A percentile compares a stretch with the other conserved stretches of the same genome.
Conservation (phyloP, 2,329 filamentous ascomycete genomes). For the Xylogone sp. region DNA sequence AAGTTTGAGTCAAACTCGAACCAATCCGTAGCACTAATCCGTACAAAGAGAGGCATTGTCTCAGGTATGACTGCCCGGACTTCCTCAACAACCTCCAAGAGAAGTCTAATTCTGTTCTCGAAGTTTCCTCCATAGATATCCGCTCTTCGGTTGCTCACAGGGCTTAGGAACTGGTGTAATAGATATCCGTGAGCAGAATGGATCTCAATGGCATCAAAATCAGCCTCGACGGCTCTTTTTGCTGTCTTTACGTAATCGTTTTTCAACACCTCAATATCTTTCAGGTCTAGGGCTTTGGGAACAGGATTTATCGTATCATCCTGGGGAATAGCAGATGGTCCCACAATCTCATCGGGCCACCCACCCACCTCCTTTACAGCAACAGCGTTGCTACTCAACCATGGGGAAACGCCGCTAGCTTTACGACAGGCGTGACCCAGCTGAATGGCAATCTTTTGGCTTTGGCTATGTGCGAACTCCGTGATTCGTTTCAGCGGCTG, state of each 20-base stretch:
- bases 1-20: conserved; percentile 56
- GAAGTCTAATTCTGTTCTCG: conserved; percentile 67
- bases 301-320: conserved; percentile 40
- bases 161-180: conserved; percentile 65
- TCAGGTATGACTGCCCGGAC: conserved; percentile 60
- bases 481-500: conserved; percentile 65
- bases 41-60: conserved; percentile 67
- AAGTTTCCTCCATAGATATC: conserved; percentile 66
- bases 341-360: conserved; percentile 54
- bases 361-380: conserved; percentile 50
- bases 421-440: conserved; percentile 77
- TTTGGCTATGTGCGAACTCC: conserved; percentile 77
- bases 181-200: conserved; percentile 80
- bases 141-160: conserved; percentile 64
- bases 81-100: conserved; percentile 62
- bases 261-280: conserved; percentile 66
- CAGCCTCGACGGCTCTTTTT: conserved; percentile 60
- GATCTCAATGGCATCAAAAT: conserved; percentile 72
- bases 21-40: conserved; percentile 75
- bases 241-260: conserved; percentile 55
- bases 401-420: conserved; percentile 57
- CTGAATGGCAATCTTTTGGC: conserved; percentile 74
- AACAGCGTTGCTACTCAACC: conserved; percentile 52
- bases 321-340: conserved; percentile 48
- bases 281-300: conserved; percentile 64